Conservation (phyloP, 345 rosid genomes). For the Boechera divaricarpa region DNA sequence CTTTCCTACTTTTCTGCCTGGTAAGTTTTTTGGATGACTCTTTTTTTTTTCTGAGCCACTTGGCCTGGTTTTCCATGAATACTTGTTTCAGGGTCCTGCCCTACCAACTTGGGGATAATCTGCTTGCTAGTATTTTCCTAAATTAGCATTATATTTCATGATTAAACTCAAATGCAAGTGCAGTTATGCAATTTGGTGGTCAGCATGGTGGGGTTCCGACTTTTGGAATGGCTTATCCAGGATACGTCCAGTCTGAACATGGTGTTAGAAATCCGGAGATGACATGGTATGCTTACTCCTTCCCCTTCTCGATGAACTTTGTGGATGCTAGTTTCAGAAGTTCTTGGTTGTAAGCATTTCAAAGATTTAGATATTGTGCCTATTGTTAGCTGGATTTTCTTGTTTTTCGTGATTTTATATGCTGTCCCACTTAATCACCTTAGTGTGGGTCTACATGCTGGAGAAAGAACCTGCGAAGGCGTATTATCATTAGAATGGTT, state of each 20-base stretch:
- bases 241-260: conserved; percentile 62
- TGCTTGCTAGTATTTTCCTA: conserved; percentile 4
- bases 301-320: conserved; percentile 17
- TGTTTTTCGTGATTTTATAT: conserved; percentile 8
- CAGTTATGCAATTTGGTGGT: conserved; percentile 88
- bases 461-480: neutral
- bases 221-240: conserved; percentile 97
- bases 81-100: neutral
- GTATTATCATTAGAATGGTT: conserved; percentile 23
- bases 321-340: conserved; percentile 25
- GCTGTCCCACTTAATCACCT: neutral
- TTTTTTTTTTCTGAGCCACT: conserved; percentile 15
- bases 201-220: conserved; percentile 99
- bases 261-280: conserved; percentile 91
- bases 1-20: conserved; percentile 87
- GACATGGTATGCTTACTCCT: conserved; percentile 73
- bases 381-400: conserved; percentile 1
- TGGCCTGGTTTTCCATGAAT: conserved; percentile 9
- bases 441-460: conserved; percentile 9
- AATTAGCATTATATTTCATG: neutral
- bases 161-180: conserved; percentile 12
- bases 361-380: conserved; percentile 5
- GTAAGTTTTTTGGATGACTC: conserved; percentile 46
- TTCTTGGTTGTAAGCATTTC: conserved; percentile 14
- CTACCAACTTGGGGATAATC: neutral